Evolutionary conservation across 2,329 filamentous ascomycete genomes (phyloP), one percentile per base, ranked within the genome.

Genomic region (Ploettnerulaceae sp.): DNA sequence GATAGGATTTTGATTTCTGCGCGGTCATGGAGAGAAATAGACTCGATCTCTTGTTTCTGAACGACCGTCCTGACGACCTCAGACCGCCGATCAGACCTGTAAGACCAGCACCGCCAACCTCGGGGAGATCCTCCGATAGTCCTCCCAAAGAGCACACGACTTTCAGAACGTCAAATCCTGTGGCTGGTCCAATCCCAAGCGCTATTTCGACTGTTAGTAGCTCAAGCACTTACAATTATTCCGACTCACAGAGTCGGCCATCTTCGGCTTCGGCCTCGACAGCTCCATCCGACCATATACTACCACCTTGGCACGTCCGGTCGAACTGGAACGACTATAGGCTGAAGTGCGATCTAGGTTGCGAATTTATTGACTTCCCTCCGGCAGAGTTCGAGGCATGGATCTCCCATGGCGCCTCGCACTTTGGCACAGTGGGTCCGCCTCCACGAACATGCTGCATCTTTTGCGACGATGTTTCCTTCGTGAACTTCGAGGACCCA

Each of bases 401-500:
- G 76, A 67, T 75, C 11, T 46, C 63, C 0, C 77, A 81, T 48
- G 67, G 71, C 21, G 43, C 59, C 2, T 20, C 50, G 0, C 57
- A 63, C 1, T 74, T 77, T 51, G 54, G 70, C 7, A 2, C 26
- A 0, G 25, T 59, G 3, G 45, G 14, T 0, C 67, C 70, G 5
- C 67, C 71, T 2, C 7, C 8, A 0, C 53, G 53, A 8, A 65
- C 65, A 4, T 43, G 67, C 0, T 81, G 77, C 54, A 76, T 71
- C 68, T 79, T 75, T 49, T 81, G 77, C 54, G 64, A 71, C 44
- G 51, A 53, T 7, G 43, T 47, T 14, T 33, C 34, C 24, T 50
- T 56, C 24, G 17, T 36, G 7, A 43, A 46, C 20, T 7, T 36
- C 2, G 14, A 28, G 3, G 39, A 60, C 42, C 46, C 45, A 1